Conservation (phyloP, 805 yeast genomes). For the Yarrowia hollandica region DNA sequence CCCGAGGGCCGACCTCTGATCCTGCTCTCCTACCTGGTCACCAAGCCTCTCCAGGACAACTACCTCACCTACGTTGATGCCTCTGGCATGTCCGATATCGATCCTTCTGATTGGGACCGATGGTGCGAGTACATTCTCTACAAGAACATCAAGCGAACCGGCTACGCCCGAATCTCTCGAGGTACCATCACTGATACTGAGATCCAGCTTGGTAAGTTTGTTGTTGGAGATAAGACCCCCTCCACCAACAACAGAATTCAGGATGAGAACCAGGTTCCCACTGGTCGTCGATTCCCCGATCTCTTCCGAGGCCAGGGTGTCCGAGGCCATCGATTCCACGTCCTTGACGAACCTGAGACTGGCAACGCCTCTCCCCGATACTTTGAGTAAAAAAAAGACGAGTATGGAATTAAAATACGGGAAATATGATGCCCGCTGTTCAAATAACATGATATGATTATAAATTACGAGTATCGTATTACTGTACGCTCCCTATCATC, state of each 20-base stretch:
- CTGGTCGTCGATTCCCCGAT: constrained; percentile 70
- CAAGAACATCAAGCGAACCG: constrained; percentile 81
- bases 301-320: constrained; percentile 87
- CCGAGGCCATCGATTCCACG: constrained; percentile 91
- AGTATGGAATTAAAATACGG: neutral
- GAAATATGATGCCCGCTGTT: neutral
- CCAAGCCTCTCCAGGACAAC: constrained; percentile 83
- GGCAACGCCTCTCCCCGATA: constrained; percentile 48
- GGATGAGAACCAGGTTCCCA: constrained; percentile 56
- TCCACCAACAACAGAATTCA: constrained; percentile 57
- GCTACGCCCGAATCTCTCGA: constrained; percentile 91
- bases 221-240: constrained; percentile 49
- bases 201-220: constrained; percentile 91
- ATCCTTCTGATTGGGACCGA: constrained; percentile 90
- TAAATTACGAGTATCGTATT: too few relatives aligned
- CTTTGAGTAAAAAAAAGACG: constrained; percentile 22
- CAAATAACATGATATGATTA: neutral
- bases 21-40: constrained; percentile 85
- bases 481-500: too few relatives aligned
- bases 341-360: constrained; percentile 82
- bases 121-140: constrained; percentile 97
- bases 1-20: constrained; percentile 75
- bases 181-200: constrained; percentile 96
- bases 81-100: constrained; percentile 91
- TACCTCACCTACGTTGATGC: constrained; percentile 84